phyloP scores from a whole-genome alignment of 2,329 filamentous ascomycete species.

The Sordariomycetes sp. region DNA sequence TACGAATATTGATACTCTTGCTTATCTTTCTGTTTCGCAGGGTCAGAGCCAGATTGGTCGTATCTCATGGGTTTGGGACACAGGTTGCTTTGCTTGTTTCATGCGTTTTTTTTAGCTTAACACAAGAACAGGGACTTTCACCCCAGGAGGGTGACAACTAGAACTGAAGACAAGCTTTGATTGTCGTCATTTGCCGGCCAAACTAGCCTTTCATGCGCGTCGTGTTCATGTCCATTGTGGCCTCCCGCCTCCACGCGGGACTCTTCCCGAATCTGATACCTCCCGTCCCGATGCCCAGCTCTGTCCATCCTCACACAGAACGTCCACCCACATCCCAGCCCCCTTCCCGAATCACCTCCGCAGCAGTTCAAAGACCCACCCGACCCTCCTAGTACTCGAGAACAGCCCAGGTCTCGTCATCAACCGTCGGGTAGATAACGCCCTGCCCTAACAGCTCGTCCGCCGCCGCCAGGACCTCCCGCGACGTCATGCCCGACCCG shows the following conservation, averaged over 20 bases:
- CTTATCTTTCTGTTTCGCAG: background rate
- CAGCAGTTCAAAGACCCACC: background rate
- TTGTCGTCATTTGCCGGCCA: background rate
- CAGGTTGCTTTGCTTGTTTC: background rate
- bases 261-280: background rate
- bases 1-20: background rate
- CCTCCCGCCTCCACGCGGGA: background rate
- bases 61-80: background rate
- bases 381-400: constrained; percentile 48
- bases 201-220: background rate
- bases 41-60: background rate
- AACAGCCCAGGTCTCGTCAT: constrained; percentile 85
- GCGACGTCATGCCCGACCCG: constrained; percentile 48
- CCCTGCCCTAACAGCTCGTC: constrained; percentile 67
- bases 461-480: constrained; percentile 62
- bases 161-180: background rate
- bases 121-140: background rate
- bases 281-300: background rate
- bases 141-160: background rate
- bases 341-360: background rate
- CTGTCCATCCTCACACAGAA: background rate
- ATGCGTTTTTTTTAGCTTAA: background rate
- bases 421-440: constrained; percentile 78
- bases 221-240: background rate
- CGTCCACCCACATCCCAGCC: background rate